phyloP scores from a whole-genome alignment of 352 stramenopile species.

The Phytophthora uliginosa region DNA sequence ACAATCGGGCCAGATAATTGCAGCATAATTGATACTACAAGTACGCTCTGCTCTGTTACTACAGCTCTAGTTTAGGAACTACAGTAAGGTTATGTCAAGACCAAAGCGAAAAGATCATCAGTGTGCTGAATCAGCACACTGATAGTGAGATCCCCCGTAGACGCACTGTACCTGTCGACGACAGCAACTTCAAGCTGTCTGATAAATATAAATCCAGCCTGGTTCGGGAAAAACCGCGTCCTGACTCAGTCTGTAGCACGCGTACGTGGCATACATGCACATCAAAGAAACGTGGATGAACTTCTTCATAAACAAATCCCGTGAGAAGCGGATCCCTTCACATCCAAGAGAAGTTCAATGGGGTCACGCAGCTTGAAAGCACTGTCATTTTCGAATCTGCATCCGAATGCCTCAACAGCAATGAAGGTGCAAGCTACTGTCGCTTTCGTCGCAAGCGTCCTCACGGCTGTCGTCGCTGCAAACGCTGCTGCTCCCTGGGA shows the following conservation, averaged over 20 bases:
- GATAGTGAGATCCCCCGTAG: neutral
- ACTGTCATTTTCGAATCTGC: conserved; percentile 24
- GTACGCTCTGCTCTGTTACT: no score
- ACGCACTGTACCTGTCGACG: no score
- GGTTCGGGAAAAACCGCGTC: neutral
- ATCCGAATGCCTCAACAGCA: conserved; percentile 16
- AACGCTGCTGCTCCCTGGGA: conserved; percentile 22
- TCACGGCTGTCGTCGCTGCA: conserved; percentile 12
- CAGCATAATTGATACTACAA: no score
- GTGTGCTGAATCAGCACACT: neutral
- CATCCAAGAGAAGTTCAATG: neutral
- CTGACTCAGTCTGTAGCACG: neutral
- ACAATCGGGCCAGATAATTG: no score
- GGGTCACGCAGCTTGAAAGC: neutral
- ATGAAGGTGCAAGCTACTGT: conserved; percentile 18
- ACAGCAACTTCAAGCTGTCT: neutral
- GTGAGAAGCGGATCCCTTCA: neutral
- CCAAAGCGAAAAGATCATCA: neutral
- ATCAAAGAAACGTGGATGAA: conserved; percentile 9
- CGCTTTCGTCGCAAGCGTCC: conserved; percentile 16
- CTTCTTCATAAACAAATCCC: neutral
- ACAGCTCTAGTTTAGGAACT: no score
- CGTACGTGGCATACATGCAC: neutral
- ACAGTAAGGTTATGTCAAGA: neutral
- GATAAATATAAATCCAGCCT: neutral